phyloP scores from a whole-genome alignment of 106 monocot species.

The Apostasia ramifera region DNA sequence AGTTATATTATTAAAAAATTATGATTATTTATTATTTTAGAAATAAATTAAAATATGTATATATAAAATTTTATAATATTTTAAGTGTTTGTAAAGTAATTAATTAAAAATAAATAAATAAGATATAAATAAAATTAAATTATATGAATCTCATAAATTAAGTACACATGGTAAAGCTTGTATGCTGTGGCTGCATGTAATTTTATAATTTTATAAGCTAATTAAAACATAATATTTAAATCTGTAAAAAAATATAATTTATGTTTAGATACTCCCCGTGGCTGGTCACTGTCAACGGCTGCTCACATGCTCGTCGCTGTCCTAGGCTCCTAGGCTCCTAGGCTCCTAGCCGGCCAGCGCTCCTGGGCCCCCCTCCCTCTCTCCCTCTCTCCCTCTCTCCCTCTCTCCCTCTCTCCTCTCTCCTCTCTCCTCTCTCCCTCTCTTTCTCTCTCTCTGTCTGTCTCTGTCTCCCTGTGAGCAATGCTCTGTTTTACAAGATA shows the following conservation, averaged over 20 bases:
- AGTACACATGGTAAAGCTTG: no score
- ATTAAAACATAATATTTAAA: background rate
- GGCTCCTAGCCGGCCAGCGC: background rate
- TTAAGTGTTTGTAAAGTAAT: no score
- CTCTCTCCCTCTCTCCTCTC: constrained; percentile 4
- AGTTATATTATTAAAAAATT: no score
- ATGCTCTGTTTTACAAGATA: background rate
- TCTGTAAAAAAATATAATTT: background rate
- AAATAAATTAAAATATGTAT: no score
- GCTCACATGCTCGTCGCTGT: constrained; percentile 13
- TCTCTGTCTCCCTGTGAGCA: background rate
- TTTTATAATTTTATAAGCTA: no score
- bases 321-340: background rate
- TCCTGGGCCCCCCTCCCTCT: constrained; percentile 3
- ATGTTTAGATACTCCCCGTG: background rate
- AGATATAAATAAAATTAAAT: no score
- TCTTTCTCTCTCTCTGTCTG: constrained; percentile 2
- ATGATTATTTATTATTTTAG: no score
- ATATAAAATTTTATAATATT: no score
- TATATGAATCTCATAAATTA: no score
- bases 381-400: constrained; percentile 5
- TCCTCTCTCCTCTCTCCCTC: constrained; percentile 5
- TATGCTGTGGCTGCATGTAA: no score
- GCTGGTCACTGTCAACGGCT: constrained; percentile 29
- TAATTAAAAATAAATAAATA: no score